Conservation (phyloP, 2,329 filamentous ascomycete species). For the Cladophialophora immunda region DNA sequence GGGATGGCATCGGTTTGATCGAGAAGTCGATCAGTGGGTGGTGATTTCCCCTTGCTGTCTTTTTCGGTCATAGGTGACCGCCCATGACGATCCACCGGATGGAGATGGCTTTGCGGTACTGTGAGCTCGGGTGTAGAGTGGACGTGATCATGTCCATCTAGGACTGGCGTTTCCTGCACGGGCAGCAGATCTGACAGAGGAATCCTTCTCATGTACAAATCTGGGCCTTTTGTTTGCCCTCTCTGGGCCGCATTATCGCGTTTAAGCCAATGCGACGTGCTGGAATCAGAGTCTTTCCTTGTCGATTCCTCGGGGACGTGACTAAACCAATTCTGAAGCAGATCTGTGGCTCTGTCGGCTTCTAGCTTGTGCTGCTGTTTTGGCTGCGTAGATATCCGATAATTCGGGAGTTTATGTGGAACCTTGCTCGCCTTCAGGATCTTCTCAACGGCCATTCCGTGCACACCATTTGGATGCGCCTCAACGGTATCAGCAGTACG, state of each 20-base stretch:
- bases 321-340: conserved; percentile 9
- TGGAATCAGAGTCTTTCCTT: neutral
- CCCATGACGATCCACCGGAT: neutral
- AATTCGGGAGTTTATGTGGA: neutral
- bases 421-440: neutral
- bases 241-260: neutral
- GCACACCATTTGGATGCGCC: neutral
- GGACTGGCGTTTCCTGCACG: neutral
- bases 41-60: neutral
- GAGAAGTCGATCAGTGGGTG: neutral
- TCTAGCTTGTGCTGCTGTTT: conserved; percentile 6
- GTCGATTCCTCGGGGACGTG: neutral
- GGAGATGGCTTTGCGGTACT: neutral
- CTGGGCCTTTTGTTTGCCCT: neutral
- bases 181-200: neutral
- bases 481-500: neutral
- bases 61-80: neutral
- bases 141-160: neutral
- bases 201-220: neutral
- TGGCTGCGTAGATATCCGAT: neutral
- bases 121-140: neutral
- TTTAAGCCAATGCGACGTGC: neutral
- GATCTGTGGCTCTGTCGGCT: neutral
- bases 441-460: conserved; percentile 9
- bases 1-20: neutral